Conservation (phyloP, 768 basidiomycete genomes). For the Mycena rosella region DNA sequence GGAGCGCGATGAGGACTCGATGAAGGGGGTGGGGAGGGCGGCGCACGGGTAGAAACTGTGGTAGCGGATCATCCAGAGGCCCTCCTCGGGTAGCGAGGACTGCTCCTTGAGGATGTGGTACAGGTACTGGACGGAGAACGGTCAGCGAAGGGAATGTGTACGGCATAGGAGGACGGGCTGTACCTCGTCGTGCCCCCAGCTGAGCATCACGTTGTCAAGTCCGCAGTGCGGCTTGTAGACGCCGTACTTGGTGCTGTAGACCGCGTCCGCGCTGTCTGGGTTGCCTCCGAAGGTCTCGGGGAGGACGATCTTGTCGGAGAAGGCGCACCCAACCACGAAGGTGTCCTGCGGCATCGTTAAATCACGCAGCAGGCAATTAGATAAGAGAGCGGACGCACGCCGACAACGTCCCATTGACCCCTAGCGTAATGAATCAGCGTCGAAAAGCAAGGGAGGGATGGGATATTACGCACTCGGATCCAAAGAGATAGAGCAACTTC, state of each 20-base stretch:
- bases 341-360: constrained; percentile 66
- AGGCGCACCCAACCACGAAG: constrained; percentile 85
- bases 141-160: not conserved
- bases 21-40: not conserved
- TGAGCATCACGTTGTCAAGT: constrained; percentile 82
- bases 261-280: constrained; percentile 64
- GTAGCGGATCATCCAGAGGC: constrained; percentile 91
- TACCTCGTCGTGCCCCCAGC: constrained; percentile 67
- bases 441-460: not conserved
- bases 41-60: constrained; percentile 92
- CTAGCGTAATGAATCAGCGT: not conserved
- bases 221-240: constrained; percentile 86
- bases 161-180: constrained; percentile 33
- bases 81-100: constrained; percentile 82
- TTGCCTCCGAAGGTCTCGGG: constrained; percentile 69
- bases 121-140: constrained; percentile 67
- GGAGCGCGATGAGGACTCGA: not conserved
- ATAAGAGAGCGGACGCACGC: constrained; percentile 59
- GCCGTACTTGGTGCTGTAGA: constrained; percentile 73
- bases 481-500: constrained; percentile 87
- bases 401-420: constrained; percentile 96
- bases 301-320: constrained; percentile 84
- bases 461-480: constrained; percentile 68
- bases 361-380: constrained; percentile 43
- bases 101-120: constrained; percentile 89